Base-by-base conservation (phyloP, 2,329 filamentous ascomycete species). In the Ascochyta pisi region DNA sequence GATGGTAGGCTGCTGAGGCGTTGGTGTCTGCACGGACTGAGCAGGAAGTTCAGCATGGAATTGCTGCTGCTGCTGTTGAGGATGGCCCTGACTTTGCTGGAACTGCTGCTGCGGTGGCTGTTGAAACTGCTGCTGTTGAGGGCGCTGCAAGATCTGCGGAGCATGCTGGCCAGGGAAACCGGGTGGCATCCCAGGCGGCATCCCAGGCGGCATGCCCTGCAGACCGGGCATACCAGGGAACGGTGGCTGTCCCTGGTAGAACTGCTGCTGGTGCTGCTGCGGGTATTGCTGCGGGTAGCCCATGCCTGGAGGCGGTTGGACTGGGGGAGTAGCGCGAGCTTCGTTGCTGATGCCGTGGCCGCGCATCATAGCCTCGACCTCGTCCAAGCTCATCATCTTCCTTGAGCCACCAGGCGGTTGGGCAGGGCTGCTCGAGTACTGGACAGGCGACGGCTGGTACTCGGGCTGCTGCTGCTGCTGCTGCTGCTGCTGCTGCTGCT, bases 381-480 rank as follows among this genome's bases (percentile, higher is more conserved):
- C 95, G 74, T 98, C 95, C 69, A 99, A 77, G 68, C 92, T 98
- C 89, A 99, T 88, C 78, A 97, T 89, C 80, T 93, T 97, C 69
- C 87, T 87, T 5, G 76, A 63, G 8, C 57, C 58, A 34, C 66
- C 64, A 24, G 72, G 66, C 2, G 61, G 50, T 33, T 63, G 63
- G 13, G 64, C 57, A 19, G 62, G 51, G 35, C 60, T 61, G 73
- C 67, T 46, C 10, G 55, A 53, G 42, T 54, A 58, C 33, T 42
- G 55, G 8, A 37, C 50, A 12, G 55, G 50, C 26, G 50, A 47
- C 23, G 41, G 65, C 39, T 52, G 63, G 53, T 57, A 59, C 51
- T 65, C 57, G 10, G 60, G 67, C 47, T 73, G 67, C 9, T 61
- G 67, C 35, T 61, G 67, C 35, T 19, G 19, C 19, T 19, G 19